Percentiles rank a stretch among this genome's conserved stretches.
phyloP scores from a whole-genome alignment of 179 eudicot species.

The Silene noctiflora region DNA sequence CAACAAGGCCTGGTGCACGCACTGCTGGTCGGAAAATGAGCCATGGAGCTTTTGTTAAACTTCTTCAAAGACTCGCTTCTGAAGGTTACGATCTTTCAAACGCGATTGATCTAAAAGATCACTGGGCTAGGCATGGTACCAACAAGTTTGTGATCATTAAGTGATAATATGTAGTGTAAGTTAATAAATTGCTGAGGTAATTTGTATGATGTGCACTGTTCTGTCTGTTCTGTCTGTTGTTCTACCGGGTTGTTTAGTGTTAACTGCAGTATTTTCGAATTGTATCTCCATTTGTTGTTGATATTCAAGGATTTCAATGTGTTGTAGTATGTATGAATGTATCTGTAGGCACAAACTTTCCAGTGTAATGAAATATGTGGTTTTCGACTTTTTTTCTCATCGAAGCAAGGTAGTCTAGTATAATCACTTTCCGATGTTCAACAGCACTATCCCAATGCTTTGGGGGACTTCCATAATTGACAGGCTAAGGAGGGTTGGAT shows the following conservation, averaged over 20 bases:
- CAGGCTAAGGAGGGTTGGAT: background rate
- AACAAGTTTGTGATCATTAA: slow-evolving; percentile 61
- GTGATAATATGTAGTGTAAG: slow-evolving; percentile 20
- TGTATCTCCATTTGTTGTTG: slow-evolving; percentile 14
- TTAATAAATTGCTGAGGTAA: background rate
- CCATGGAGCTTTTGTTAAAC: slow-evolving; percentile 54
- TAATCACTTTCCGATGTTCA: background rate
- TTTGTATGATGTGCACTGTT: slow-evolving; percentile 3
- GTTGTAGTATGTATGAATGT: background rate
- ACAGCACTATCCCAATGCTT: no score
- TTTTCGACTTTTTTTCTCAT: no score
- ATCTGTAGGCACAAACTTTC: background rate
- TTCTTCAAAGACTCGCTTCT: slow-evolving; percentile 47
- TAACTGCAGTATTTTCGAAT: slow-evolving; percentile 16
- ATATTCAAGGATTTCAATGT: slow-evolving; percentile 23
- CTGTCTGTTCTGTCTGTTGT: no score
- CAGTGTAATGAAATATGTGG: background rate
- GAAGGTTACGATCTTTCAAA: slow-evolving; percentile 54
- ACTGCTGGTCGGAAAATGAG: slow-evolving; percentile 66
- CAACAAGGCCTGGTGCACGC: slow-evolving; percentile 48
- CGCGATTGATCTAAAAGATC: slow-evolving; percentile 58
- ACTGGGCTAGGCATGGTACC: slow-evolving; percentile 72
- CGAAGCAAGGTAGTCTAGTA: no score
- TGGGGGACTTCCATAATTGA: no score
- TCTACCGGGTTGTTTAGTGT: background rate